Evolutionary conservation across 73 alveolate species (phyloP).

Genomic region (Effrenium voratum): DNA sequence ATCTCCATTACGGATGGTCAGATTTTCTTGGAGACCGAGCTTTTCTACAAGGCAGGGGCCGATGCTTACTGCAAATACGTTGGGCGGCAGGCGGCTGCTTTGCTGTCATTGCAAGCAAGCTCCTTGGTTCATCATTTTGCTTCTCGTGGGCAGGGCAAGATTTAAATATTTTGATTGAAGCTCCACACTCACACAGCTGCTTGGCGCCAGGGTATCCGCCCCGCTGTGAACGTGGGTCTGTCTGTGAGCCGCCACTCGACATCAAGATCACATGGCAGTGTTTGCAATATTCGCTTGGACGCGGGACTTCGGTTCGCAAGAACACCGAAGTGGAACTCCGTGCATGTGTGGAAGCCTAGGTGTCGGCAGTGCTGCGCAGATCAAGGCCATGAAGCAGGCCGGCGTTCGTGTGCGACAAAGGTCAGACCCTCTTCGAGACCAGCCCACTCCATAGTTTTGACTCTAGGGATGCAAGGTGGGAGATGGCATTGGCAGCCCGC

Average conservation of each 20-base stretch:
- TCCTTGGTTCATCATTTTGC: too few relatives aligned
- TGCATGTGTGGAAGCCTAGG: conserved; percentile 4
- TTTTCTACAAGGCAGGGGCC: conserved; percentile 96
- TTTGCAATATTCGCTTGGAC: too few relatives aligned
- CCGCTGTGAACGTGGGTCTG: conserved; percentile 99
- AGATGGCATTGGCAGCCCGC: too few relatives aligned
- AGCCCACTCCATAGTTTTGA: not conserved
- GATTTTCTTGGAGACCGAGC: conserved; percentile 99
- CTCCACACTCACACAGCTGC: conserved; percentile 98
- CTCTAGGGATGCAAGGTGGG: not conserved
- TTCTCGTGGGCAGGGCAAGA: too few relatives aligned
- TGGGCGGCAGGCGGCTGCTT: too few relatives aligned
- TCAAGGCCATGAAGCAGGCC: conserved; percentile 98
- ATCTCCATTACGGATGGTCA: conserved; percentile 99
- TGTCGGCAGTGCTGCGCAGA: conserved; percentile 99
- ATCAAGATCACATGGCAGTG: not conserved
- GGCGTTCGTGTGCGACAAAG: not conserved
- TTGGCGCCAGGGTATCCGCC: conserved; percentile 96
- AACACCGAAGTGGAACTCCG: too few relatives aligned
- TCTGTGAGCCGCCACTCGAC: conserved; percentile 97
- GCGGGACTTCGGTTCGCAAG: too few relatives aligned
- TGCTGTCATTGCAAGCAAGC: too few relatives aligned
- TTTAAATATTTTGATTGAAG: too few relatives aligned
- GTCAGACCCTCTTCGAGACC: not conserved
- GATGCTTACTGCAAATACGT: not conserved